Evolutionary conservation across 2,329 filamentous ascomycete species (phyloP), one percentile per base, ranked within the genome.

Genomic region (Ascochyta koolunga): DNA sequence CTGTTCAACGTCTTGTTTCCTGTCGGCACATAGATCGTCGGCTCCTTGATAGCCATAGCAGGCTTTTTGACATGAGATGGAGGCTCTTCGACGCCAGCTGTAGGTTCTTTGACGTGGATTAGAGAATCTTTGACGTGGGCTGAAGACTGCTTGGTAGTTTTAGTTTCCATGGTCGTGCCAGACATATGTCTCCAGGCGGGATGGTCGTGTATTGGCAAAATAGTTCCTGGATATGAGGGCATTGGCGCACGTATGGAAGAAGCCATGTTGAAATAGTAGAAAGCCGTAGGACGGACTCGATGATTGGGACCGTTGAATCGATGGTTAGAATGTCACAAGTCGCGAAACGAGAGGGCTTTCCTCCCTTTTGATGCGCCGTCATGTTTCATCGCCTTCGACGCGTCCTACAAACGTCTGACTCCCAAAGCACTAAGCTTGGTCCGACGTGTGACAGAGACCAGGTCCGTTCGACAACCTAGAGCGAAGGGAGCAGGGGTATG

Each of bases 111-210:
- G 21, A 18, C n/a, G n/a, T n/a, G n/a, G n/a, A n/a, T n/a, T n/a
- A n/a, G n/a, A 16, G 24, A 7, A 8, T 48, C 50, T 24, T 51
- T 45, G 10, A 25, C n/a, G 5, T 47, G 50, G 15, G 37, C 25
- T n/a, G 33, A 24, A 6, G 50, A 44, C 44, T 43, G 44, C 21
- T 49, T 54, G 16, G 48, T 22, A 9, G 19, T 40, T n/a, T 40
- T 39, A 15, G 42, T 54, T 6, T 35, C 39, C 51, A 54, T 44
- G 15, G 39, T 42, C 5, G 51, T 54, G 16, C 51, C 45, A 22
- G 51, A 39, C 15, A 49, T 21, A 22, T 54, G 51, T 16, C 45
- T 49, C 51, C 51, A 48, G n/a, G 51, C 51, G 7, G 51, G 51
- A 16, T 54, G 51, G 9, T 19, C 29, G 15, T 49, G 51, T 33